Conservation (phyloP, 176 grass and related monocot genomes). For the Alopecurus myosuroides region DNA sequence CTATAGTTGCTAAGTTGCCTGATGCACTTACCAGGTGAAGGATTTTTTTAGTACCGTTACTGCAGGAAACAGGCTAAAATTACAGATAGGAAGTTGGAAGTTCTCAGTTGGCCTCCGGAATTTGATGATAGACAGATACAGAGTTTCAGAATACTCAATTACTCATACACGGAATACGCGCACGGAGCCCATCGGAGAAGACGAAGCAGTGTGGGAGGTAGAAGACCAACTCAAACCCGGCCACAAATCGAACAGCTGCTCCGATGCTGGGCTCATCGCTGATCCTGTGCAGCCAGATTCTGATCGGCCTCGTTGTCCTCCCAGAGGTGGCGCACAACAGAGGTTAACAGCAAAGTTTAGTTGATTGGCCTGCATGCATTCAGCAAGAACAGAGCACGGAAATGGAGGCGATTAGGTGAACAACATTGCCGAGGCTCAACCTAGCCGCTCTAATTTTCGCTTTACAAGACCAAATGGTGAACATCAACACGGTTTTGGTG, state of each 20-base stretch:
- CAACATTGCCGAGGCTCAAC: not conserved
- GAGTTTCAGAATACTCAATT: not conserved
- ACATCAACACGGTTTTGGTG: not conserved
- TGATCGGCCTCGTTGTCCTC: not conserved
- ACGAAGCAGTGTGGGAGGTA: not conserved
- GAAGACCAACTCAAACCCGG: not conserved
- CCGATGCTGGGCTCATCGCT: not conserved
- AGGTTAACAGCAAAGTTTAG: slow-evolving; percentile 1
- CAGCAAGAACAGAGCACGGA: not conserved
- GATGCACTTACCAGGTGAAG: too few species aligned
- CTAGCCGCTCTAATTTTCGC: not conserved
- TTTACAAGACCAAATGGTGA: not conserved
- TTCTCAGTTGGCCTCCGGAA: too few species aligned
- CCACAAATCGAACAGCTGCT: too few species aligned
- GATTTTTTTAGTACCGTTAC: too few species aligned
- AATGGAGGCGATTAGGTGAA: not conserved
- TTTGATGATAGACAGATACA: not conserved
- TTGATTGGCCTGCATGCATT: not conserved
- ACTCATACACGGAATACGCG: not conserved
- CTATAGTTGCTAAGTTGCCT: too few species aligned
- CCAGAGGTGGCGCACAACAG: not conserved
- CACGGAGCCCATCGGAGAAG: not conserved
- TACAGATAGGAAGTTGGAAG: too few species aligned
- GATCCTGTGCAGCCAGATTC: not conserved
- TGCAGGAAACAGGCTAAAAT: too few species aligned